These are phyloP conservation scores for Solanum medicagineum DNA, from an alignment of 257 asterid species.

Conservation along the genomic window DNA sequence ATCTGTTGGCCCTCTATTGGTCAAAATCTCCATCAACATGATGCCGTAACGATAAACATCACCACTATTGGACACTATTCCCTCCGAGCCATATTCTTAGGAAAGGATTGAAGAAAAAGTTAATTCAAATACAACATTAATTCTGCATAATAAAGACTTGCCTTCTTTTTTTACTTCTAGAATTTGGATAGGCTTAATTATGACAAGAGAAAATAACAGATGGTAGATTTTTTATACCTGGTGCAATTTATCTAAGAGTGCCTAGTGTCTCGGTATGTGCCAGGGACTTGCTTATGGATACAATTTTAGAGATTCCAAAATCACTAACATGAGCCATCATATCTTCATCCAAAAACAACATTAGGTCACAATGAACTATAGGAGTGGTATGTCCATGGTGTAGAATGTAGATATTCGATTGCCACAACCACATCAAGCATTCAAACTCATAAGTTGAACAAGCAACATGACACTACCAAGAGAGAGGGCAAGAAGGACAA, in stretches of 20 bases:
- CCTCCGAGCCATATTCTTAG: slow-evolving; percentile 19
- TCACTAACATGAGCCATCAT: slow-evolving; percentile 1
- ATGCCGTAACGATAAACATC: slow-evolving; percentile 3
- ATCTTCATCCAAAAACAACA: slow-evolving; percentile 21
- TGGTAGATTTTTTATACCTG: slow-evolving; percentile 4
- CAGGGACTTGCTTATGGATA: not conserved
- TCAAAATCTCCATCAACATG: slow-evolving; percentile 13
- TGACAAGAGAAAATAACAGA: not conserved
- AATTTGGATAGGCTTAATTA: not conserved
- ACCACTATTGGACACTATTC: slow-evolving; percentile 6
- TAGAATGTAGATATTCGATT: slow-evolving; percentile 10
- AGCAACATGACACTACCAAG: no score
- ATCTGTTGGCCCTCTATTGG: slow-evolving; percentile 10
- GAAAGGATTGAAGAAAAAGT: not conserved
- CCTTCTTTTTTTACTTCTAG: no score
- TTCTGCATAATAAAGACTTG: not conserved
- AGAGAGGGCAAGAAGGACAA: no score
- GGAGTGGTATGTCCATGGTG: slow-evolving; percentile 14
- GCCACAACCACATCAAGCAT: slow-evolving; percentile 19
- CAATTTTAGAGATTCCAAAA: slow-evolving; percentile 25
- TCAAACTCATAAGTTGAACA: no score
- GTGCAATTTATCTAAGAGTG: slow-evolving; percentile 27
- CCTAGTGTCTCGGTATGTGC: slow-evolving; percentile 16
- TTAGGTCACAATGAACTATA: slow-evolving; percentile 27
- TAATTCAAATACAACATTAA: not conserved